phyloP scores from a whole-genome alignment of 2,329 filamentous ascomycete species.

The Aspergillus tamarii region DNA sequence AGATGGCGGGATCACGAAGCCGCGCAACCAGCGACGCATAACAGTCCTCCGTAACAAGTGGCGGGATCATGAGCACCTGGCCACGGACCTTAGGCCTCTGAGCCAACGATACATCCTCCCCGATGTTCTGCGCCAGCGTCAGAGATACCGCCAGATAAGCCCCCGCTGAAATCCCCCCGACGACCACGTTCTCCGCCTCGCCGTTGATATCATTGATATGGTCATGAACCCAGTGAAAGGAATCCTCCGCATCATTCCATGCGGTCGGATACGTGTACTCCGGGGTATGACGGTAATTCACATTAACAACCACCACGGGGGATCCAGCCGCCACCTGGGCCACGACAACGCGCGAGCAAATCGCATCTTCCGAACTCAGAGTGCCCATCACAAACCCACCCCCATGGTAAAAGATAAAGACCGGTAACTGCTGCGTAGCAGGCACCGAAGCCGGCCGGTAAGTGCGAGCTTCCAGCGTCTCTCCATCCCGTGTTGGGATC shows the following conservation, averaged over 20 bases:
- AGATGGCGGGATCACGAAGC: slow-evolving; percentile 44
- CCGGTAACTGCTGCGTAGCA: slow-evolving; percentile 43
- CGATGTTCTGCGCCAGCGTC: slow-evolving; percentile 43
- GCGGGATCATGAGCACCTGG: slow-evolving; percentile 57
- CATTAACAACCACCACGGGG: slow-evolving; percentile 53
- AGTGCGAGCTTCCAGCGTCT: slow-evolving; percentile 48
- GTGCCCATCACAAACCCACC: slow-evolving; percentile 63
- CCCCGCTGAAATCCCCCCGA: slow-evolving; percentile 57
- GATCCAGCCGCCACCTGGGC: slow-evolving; percentile 22
- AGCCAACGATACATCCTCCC: slow-evolving; percentile 21
- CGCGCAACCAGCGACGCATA: slow-evolving; percentile 40
- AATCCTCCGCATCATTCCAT: slow-evolving; percentile 58
- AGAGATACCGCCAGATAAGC: slow-evolving; percentile 49
- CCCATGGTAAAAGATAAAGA: slow-evolving; percentile 59
- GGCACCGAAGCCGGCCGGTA: slow-evolving; percentile 47
- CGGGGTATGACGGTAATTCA: slow-evolving; percentile 64
- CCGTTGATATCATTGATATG: slow-evolving; percentile 45
- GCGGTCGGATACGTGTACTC: slow-evolving; percentile 56
- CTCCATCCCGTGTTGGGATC: slow-evolving; percentile 52
- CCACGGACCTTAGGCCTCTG: slow-evolving; percentile 46
- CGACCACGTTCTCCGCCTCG: slow-evolving; percentile 44
- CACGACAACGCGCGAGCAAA: slow-evolving; percentile 53
- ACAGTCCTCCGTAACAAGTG: slow-evolving; percentile 41
- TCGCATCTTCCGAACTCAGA: slow-evolving; percentile 56
- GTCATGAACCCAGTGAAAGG: slow-evolving; percentile 57